Evolutionary conservation across 805 yeast species (phyloP).

Genomic region (Candida chilensis): DNA sequence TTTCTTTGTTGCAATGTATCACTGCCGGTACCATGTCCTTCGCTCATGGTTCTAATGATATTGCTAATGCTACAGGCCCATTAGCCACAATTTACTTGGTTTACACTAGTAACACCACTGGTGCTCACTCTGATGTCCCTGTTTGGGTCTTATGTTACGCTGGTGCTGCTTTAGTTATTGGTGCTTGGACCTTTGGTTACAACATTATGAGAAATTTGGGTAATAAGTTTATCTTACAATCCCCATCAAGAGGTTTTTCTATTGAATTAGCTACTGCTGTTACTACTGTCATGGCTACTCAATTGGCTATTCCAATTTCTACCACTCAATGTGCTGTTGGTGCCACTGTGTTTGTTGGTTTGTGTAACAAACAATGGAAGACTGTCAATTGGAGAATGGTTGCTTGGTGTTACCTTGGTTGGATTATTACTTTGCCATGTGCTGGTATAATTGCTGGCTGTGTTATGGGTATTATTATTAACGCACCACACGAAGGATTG

Average conservation of each 20-base stretch:
- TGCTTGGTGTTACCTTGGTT: slow-evolving; percentile 59
- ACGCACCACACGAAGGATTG: too few relatives aligned
- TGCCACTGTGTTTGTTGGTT: slow-evolving; percentile 68
- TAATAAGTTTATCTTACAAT: slow-evolving; percentile 64
- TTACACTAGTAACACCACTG: slow-evolving; percentile 43
- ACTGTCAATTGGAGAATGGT: slow-evolving; percentile 77
- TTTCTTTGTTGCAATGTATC: slow-evolving; percentile 57
- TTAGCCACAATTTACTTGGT: slow-evolving; percentile 53
- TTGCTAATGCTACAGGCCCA: slow-evolving; percentile 74
- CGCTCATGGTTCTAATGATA: slow-evolving; percentile 78
- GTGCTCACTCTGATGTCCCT: slow-evolving; percentile 49
- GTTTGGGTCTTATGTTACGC: slow-evolving; percentile 64
- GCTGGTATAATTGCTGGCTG: slow-evolving; percentile 70
- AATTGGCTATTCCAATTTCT: slow-evolving; percentile 61
- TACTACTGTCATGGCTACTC: slow-evolving; percentile 69
- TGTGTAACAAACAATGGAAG: slow-evolving; percentile 54
- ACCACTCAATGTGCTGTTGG: slow-evolving; percentile 78
- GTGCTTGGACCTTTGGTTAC: slow-evolving; percentile 67
- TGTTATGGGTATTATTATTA: slow-evolving; percentile 49
- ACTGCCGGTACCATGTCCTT: slow-evolving; percentile 77
- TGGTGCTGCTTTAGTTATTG: slow-evolving; percentile 58
- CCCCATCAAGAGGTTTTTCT: slow-evolving; percentile 72
- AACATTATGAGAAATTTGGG: slow-evolving; percentile 64
- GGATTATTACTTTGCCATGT: slow-evolving; percentile 65
- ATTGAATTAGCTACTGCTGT: slow-evolving; percentile 74